Evolutionary conservation across 2,329 filamentous ascomycete species (phyloP).

Genomic region (Pseudofabraea citricarpa): DNA sequence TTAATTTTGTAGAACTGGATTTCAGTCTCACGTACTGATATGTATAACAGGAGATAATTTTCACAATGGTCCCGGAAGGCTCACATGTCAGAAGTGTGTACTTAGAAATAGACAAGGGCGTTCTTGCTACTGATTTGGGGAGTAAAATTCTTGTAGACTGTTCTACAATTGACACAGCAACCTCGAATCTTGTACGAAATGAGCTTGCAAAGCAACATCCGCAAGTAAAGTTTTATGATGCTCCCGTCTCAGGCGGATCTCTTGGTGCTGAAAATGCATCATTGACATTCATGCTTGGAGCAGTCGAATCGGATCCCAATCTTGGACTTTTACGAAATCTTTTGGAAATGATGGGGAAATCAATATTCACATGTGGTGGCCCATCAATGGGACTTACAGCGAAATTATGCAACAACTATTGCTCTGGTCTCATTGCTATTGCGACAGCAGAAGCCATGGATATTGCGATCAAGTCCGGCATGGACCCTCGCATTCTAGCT

Average conservation of each 20-base stretch:
- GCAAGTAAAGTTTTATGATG: constrained; percentile 28
- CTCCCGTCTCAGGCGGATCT: constrained; percentile 31
- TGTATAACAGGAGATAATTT: constrained; percentile 54
- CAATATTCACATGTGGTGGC: constrained; percentile 51
- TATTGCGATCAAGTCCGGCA: constrained; percentile 52
- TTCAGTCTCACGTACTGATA: constrained; percentile 1
- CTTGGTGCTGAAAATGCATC: constrained; percentile 29
- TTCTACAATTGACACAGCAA: constrained; percentile 67
- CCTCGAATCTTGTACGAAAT: constrained; percentile 33
- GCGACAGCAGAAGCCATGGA: constrained; percentile 54
- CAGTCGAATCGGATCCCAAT: constrained; percentile 29
- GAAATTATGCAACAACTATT: constrained; percentile 59
- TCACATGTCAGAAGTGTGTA: constrained; percentile 65
- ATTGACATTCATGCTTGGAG: constrained; percentile 33
- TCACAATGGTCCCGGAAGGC: constrained; percentile 67
- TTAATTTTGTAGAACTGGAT: constrained; percentile 4
- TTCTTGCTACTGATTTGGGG: constrained; percentile 37
- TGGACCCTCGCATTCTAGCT: constrained; percentile 48
- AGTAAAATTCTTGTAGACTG: constrained; percentile 61
- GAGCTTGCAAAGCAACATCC: constrained; percentile 6
- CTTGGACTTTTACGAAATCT: constrained; percentile 37
- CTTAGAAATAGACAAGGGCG: constrained; percentile 36
- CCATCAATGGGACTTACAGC: constrained; percentile 51
- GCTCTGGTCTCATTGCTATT: constrained; percentile 53
- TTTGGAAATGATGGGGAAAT: constrained; percentile 45